phyloP scores from a whole-genome alignment of 2,329 filamentous ascomycete genomes.

The Mycosphaerelloides madeirae region DNA sequence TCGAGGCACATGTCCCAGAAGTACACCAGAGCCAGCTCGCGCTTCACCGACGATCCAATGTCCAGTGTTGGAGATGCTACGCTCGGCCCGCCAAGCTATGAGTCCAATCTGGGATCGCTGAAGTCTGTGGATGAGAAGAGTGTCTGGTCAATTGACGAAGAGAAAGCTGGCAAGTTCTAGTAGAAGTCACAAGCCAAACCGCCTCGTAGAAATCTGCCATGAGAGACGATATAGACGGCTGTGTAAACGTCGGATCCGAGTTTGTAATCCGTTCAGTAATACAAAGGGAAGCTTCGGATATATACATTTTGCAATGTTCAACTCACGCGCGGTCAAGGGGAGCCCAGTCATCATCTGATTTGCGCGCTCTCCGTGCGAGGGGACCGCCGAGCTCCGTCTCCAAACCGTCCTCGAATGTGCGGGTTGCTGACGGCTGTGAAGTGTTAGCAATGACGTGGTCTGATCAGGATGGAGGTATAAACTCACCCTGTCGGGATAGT shows the following conservation, averaged over 20 bases:
- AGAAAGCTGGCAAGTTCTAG: neutral
- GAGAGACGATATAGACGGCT: too few relatives aligned
- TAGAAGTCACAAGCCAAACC: neutral
- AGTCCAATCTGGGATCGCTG: neutral
- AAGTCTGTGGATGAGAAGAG: conserved; percentile 6
- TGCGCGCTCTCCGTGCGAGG: conserved; percentile 32
- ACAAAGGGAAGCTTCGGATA: conserved; percentile 4
- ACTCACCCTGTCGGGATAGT: conserved; percentile 43
- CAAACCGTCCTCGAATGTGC: conserved; percentile 45
- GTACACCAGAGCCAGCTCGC: too few relatives aligned
- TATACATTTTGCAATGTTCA: conserved; percentile 1
- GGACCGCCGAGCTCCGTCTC: conserved; percentile 47
- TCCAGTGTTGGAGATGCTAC: too few relatives aligned
- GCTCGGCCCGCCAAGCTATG: too few relatives aligned
- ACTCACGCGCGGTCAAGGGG: conserved; percentile 15
- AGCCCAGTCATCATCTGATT: conserved; percentile 20
- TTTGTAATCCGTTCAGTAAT: neutral
- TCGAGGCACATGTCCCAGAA: too few relatives aligned
- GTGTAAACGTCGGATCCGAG: neutral
- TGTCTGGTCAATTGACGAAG: neutral
- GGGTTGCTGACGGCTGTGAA: conserved; percentile 36
- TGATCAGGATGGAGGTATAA: neutral
- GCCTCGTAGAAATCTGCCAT: too few relatives aligned
- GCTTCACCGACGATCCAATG: too few relatives aligned
- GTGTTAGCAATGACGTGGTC: conserved; percentile 3